Evolutionary conservation across 164 flowering plant genomes (phyloP), one percentile per base, ranked within the genome.

Genomic region (Sextonia rubra): DNA sequence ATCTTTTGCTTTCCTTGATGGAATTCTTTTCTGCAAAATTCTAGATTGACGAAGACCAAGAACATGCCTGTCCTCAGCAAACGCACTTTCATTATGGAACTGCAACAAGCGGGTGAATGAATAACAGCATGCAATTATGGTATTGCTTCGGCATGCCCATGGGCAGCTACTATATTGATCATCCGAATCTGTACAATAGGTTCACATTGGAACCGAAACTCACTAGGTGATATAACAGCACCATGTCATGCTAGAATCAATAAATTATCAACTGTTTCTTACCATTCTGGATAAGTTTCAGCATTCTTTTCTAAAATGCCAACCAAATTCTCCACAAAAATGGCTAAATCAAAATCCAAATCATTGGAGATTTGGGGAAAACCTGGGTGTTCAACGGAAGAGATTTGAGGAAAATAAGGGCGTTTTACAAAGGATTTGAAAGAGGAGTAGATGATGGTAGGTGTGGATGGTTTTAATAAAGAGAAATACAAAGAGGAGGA

Each of bases 121-220:
- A 96, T 81, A 96, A 98, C n/a, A n/a, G n/a, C 96, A 96, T 96
- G 32, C 94, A 88, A 18, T 98, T 96, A 76, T 96, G 94, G 69
- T 93, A 95, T 86, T 93, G 91, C 86, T 96, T 96, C 73, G 92
- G 83, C 75, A 75, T 85, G 72, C 99, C 98, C 82, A 90, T 88
- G 5, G 97, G 93, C 60, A 92, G 90, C 73, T 96, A 98, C 78
- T 96, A 29, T 98, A 95, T 69, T 87, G 85, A 80, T 96, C 99
- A 83, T 96, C 99, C 79, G 93, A 81, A 47, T 93, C 80, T 96
- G 99, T 79, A 96, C 99, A 73, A 96, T 96, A 74, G 97, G 86
- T 83, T 96, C 99, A 85, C 99, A 96, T 77, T 93, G 98, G 77
- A 96, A 92, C 99, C 99, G 93, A 83, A 96, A 96, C 78, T 96